A percentile compares a stretch with the other conserved stretches of the same genome.
phyloP scores from a whole-genome alignment of 23 red algal genomes.

The Pyropia haitanensis region DNA sequence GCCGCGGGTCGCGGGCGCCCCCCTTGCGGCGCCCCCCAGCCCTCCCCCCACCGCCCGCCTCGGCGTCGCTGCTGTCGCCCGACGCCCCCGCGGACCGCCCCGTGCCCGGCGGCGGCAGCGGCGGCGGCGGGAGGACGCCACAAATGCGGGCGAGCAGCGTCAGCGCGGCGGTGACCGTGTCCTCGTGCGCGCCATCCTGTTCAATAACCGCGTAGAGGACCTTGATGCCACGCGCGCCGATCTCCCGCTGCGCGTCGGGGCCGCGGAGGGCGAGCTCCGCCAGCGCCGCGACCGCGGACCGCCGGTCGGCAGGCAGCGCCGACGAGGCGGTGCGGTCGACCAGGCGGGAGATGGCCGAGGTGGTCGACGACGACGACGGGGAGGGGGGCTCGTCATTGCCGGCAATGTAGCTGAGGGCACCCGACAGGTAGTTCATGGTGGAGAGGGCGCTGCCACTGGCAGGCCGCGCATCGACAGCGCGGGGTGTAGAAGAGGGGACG shows the following conservation, averaged over 20 bases:
- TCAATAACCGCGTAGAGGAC: conserved; percentile 82
- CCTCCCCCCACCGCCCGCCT: background rate
- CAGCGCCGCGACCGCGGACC: conserved; percentile 48
- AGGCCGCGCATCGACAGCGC: too few species aligned
- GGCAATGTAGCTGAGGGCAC: conserved; percentile 81
- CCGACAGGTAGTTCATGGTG: conserved; percentile 66
- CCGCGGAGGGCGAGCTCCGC: conserved; percentile 24
- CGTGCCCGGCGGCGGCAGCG: background rate
- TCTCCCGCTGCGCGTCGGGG: conserved; percentile 31
- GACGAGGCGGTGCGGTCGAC: conserved; percentile 67
- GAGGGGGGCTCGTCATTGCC: conserved; percentile 47
- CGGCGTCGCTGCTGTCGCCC: background rate
- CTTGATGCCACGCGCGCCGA: conserved; percentile 31
- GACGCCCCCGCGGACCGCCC: conserved; percentile 5
- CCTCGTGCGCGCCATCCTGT: conserved; percentile 74
- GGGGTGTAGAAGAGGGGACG: too few species aligned
- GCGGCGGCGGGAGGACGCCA: conserved; percentile 29
- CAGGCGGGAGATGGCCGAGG: conserved; percentile 34
- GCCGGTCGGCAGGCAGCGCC: conserved; percentile 72
- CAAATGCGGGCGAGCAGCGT: conserved; percentile 61
- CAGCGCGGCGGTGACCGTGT: conserved; percentile 50
- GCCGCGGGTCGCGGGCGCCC: background rate
- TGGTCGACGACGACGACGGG: background rate
- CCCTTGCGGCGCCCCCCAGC: background rate
- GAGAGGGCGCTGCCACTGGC: background rate